Evolutionary conservation across 257 asterid species (phyloP).

Genomic region (Rhazya stricta): DNA sequence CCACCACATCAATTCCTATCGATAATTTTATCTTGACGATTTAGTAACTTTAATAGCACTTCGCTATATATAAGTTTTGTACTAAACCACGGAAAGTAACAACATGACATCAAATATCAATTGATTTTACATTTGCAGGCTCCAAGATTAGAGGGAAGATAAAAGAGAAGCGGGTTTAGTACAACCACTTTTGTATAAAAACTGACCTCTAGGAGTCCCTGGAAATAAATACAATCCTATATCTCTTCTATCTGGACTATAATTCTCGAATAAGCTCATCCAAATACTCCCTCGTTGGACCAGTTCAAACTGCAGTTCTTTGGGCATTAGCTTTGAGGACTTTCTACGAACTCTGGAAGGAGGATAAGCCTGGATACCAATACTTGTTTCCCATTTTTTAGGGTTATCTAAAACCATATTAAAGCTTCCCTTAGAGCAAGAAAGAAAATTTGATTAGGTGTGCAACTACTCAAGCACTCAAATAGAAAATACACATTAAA

Average conservation of each 20-base stretch:
- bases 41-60: no score
- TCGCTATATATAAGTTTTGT: no score
- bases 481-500: background rate
- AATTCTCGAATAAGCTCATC: conserved; percentile 34
- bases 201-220: conserved; percentile 38
- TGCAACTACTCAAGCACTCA: background rate
- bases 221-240: conserved; percentile 67
- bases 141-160: background rate
- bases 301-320: conserved; percentile 43
- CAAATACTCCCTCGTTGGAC: conserved; percentile 35
- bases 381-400: conserved; percentile 24
- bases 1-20: no score
- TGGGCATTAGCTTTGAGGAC: conserved; percentile 55
- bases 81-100: no score
- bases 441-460: conserved; percentile 9
- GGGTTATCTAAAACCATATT: conserved; percentile 18
- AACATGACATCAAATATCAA: background rate
- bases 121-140: background rate
- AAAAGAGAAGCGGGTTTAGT: background rate
- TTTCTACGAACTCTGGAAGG: conserved; percentile 42
- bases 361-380: conserved; percentile 47
- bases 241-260: conserved; percentile 37
- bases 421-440: conserved; percentile 55
- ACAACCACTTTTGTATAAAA: background rate
- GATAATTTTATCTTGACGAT: no score